Base-by-base conservation (phyloP, 768 basidiomycete genomes). In the Termitomyces sp. region DNA sequence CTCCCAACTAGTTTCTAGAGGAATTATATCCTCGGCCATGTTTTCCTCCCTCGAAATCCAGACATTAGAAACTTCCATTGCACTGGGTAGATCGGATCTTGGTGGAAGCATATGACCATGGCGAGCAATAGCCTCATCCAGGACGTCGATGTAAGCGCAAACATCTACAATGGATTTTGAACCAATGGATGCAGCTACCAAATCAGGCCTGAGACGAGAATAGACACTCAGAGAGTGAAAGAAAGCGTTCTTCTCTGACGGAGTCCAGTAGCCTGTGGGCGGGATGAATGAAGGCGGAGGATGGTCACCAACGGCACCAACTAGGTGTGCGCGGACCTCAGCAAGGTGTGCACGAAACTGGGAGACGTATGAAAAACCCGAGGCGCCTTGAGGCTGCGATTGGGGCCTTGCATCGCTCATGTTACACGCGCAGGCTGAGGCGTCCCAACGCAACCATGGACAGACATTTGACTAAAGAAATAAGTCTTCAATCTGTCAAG, bases 201-300 rank as follows among this genome's bases (percentile, higher is more conserved):
- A 78, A 68, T 94, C 92, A 0, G 90, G 88, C 22, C 90, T 73
- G 43, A 88, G 76, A 26, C 88, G 79, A 20, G 91, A 93, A 69
- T 88, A 73, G 2, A 84, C 68, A 27, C 79, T 70, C 22, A 94
- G 69, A 0, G 80, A 86, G 67, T 82, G 86, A 68, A 92, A 94
- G 71, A 94, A 90, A 0, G 66, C 61, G 27, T 83, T 76, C 59
- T 88, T 87, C 65, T 94, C 92, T n/a, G 71, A 61, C 0, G 77
- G 67, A 4, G 86, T 83, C 92, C 92, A 94, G 57, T 72, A 76
- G 39, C 77, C 71, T 44, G 71, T 62, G 32, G 79, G 68, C 20
- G 72, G 63, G 56, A 74, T 55, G 60, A 73, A 76, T 16, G 75
- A 72, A 26, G 75, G 64, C 13, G 65, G 61, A 29, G 71, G 59